Conservation (phyloP, 1,284 basidiomycete genomes). For the Schizopora paradoxa region DNA sequence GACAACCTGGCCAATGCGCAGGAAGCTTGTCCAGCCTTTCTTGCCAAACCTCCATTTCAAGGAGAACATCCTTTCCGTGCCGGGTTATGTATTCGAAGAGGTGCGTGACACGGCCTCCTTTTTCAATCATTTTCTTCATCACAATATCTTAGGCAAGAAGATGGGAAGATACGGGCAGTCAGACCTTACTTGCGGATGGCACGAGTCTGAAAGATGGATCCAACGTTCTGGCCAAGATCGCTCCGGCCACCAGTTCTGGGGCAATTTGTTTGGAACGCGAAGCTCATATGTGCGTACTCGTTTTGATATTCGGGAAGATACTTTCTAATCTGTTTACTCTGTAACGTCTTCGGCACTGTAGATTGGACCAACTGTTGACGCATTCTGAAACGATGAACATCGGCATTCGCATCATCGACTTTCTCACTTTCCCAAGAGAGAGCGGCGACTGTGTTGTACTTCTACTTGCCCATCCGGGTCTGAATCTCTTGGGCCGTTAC, state of each 20-base stretch:
- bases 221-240: constrained; percentile 64
- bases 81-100: constrained; percentile 66
- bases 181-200: constrained; percentile 62
- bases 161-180: constrained; percentile 68
- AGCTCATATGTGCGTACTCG: constrained; percentile 53
- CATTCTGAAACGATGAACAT: constrained; percentile 47
- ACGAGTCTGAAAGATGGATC: constrained; percentile 64
- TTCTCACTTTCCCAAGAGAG: constrained; percentile 55
- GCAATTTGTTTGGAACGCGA: constrained; percentile 68
- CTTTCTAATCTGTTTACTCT: background rate
- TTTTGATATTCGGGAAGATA: background rate
- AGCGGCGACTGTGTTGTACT: constrained; percentile 63
- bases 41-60: constrained; percentile 35
- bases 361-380: constrained; percentile 47
- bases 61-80: constrained; percentile 55
- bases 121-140: constrained; percentile 10
- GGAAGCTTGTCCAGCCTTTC: constrained; percentile 33
- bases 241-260: constrained; percentile 60
- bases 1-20: constrained; percentile 27
- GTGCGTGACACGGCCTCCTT: constrained; percentile 29
- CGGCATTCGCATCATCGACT: constrained; percentile 54
- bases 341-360: constrained; percentile 26
- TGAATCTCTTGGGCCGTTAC: constrained; percentile 60
- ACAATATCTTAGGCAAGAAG: constrained; percentile 39
- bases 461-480: constrained; percentile 58